Percentiles rank a stretch among this genome's conserved stretches.
Evolutionary conservation across 2,329 filamentous ascomycete genomes (phyloP).

Genomic region (Septoria petroselini): DNA sequence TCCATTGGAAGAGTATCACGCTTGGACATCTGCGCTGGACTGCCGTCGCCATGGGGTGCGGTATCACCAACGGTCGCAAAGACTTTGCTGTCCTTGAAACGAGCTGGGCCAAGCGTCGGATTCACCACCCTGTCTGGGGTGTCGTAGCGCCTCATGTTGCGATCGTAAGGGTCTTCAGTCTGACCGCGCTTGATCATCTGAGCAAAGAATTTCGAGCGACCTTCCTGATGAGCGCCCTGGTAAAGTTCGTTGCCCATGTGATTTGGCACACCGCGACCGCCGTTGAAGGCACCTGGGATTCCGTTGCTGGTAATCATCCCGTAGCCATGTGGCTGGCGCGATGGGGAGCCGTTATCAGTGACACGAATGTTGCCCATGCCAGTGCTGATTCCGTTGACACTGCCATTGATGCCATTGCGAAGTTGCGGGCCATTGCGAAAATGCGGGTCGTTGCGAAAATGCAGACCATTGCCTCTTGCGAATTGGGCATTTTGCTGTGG

Average conservation of each 20-base stretch:
- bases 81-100: conserved; percentile 26
- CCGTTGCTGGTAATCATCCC: not conserved
- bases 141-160: conserved; percentile 17
- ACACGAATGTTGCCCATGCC: conserved; percentile 9
- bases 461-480: too few relatives aligned
- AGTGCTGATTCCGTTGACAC: not conserved
- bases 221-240: not conserved
- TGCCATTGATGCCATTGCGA: not conserved
- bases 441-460: too few relatives aligned
- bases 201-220: conserved; percentile 5
- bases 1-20: conserved; percentile 4
- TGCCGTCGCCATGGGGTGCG: not conserved
- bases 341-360: not conserved
- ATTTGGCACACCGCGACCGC: not conserved
- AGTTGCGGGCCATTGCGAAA: too few relatives aligned
- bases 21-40: not conserved
- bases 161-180: conserved; percentile 25
- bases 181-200: conserved; percentile 19
- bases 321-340: not conserved
- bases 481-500: too few relatives aligned
- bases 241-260: conserved; percentile 1
- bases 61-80: conserved; percentile 16
- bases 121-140: conserved; percentile 11
- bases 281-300: not conserved
- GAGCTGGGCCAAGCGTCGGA: conserved; percentile 27